A percentile compares a stretch with the other conserved stretches of the same genome.
Conservation (phyloP, 2,329 filamentous ascomycete species). For the Fusarium buxicola region DNA sequence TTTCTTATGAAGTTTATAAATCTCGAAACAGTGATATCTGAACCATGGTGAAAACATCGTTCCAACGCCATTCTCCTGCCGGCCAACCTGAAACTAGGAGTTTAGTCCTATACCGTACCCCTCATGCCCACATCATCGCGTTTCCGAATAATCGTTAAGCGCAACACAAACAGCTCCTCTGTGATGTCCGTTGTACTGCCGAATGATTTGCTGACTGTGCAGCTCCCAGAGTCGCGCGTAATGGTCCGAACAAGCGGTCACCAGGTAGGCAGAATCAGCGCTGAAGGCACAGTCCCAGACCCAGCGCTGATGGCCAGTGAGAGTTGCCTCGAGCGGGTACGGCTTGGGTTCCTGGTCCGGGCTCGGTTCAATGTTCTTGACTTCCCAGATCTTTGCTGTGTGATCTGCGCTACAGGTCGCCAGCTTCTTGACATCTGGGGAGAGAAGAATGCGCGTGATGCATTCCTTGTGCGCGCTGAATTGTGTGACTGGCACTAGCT, state of each 20-base stretch:
- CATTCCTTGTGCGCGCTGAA: slow-evolving; percentile 93
- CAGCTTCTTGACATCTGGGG: slow-evolving; percentile 92
- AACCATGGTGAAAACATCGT: slow-evolving; percentile 29
- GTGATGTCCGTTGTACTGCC: slow-evolving; percentile 96
- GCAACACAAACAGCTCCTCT: slow-evolving; percentile 92
- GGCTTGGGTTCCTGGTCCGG: slow-evolving; percentile 61
- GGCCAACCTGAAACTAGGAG: slow-evolving; percentile 13
- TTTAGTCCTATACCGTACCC: slow-evolving; percentile 22
- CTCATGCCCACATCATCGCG: slow-evolving; percentile 50
- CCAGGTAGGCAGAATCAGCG: slow-evolving; percentile 90
- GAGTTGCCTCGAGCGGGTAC: slow-evolving; percentile 85
- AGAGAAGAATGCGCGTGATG: slow-evolving; percentile 90
- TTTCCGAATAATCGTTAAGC: slow-evolving; percentile 84
- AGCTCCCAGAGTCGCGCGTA: slow-evolving; percentile 94
- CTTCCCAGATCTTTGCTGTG: slow-evolving; percentile 95
- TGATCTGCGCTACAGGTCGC: slow-evolving; percentile 95
- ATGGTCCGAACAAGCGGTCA: slow-evolving; percentile 93
- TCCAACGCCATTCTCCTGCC: slow-evolving; percentile 41
- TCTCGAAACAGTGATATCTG: slow-evolving; percentile 13
- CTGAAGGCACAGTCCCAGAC: slow-evolving; percentile 98
- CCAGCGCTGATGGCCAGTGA: slow-evolving; percentile 93
- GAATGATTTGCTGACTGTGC: slow-evolving; percentile 85
- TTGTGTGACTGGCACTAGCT: slow-evolving; percentile 86
- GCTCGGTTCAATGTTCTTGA: slow-evolving; percentile 74
- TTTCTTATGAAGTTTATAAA: slow-evolving; percentile 18